A percentile compares a stretch with the other conserved stretches of the same genome.
phyloP scores from a whole-genome alignment of 2,329 filamentous ascomycete species.

The Fusarium continuum region DNA sequence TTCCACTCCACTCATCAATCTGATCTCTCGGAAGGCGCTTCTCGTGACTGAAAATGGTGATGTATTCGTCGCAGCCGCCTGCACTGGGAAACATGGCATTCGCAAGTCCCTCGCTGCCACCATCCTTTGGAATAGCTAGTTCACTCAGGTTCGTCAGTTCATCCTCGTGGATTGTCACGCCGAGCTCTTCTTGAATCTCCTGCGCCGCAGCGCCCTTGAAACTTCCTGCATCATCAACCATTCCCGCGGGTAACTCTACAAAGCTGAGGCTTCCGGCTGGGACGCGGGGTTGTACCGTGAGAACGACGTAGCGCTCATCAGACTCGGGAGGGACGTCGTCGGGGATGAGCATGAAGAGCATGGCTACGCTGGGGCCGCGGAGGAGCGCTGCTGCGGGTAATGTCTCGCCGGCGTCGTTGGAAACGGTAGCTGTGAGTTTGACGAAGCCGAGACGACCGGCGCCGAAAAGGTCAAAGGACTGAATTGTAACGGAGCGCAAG shows the following conservation, averaged over 20 bases:
- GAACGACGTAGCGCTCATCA: constrained; percentile 63
- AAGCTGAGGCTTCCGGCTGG: constrained; percentile 64
- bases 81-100: constrained; percentile 65
- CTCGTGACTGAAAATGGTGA: constrained; percentile 67
- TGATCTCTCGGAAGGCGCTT: constrained; percentile 58
- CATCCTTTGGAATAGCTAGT: constrained; percentile 51
- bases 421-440: constrained; percentile 61
- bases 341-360: constrained; percentile 66
- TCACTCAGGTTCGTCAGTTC: constrained; percentile 63
- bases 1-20: constrained; percentile 64
- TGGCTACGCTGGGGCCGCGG: constrained; percentile 67
- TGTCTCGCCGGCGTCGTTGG: constrained; percentile 57
- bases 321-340: constrained; percentile 54
- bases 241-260: constrained; percentile 66
- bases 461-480: constrained; percentile 64
- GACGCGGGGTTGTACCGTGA: constrained; percentile 68
- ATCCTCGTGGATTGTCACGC: constrained; percentile 58
- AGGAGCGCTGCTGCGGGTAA: constrained; percentile 66
- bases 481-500: constrained; percentile 60
- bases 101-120: constrained; percentile 51
- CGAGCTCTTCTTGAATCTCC: constrained; percentile 70
- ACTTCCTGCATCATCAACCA: constrained; percentile 63
- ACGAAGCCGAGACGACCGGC: constrained; percentile 62
- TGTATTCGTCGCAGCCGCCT: constrained; percentile 68
- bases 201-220: constrained; percentile 67